These are phyloP conservation scores for Suillus clintonianus DNA, from an alignment of 768 basidiomycete species.

Conservation along the genomic window DNA sequence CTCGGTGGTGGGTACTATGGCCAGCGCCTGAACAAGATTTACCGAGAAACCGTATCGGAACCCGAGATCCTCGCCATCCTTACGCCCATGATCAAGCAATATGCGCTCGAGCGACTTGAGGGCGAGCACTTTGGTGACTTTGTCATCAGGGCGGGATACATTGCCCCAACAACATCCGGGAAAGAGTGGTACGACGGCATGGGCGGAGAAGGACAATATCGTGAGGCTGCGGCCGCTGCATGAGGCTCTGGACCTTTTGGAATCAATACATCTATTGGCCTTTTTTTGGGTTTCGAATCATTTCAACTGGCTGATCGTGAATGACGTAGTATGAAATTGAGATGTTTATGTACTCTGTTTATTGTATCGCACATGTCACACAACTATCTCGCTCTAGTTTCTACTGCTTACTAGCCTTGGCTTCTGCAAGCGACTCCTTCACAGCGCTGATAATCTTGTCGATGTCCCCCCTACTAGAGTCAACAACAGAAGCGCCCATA, in stretches of 20 bases:
- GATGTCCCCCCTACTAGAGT: constrained; percentile 70
- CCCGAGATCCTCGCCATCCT: constrained; percentile 91
- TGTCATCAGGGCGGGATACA: constrained; percentile 89
- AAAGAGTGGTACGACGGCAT: constrained; percentile 84
- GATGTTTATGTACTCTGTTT: not conserved
- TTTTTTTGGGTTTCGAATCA: not conserved
- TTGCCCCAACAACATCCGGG: constrained; percentile 81
- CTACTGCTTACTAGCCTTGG: constrained; percentile 18
- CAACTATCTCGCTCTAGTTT: not conserved
- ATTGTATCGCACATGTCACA: not conserved
- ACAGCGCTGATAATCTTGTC: constrained; percentile 70
- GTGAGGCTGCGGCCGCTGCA: constrained; percentile 27
- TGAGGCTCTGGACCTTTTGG: not conserved
- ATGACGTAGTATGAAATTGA: not conserved
- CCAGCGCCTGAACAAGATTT: constrained; percentile 94
- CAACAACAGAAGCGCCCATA: constrained; percentile 87
- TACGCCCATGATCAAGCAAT: constrained; percentile 90
- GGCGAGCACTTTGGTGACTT: constrained; percentile 97
- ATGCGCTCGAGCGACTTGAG: constrained; percentile 81
- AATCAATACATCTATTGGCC: not conserved
- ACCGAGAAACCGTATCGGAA: constrained; percentile 87
- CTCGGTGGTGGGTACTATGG: constrained; percentile 96
- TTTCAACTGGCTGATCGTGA: not conserved
- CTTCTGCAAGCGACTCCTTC: constrained; percentile 53
- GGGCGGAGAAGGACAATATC: constrained; percentile 73